Evolutionary conservation across 2,329 filamentous ascomycete species (phyloP), one percentile per base, ranked within the genome.

Genomic region (Fusarium sp.): DNA sequence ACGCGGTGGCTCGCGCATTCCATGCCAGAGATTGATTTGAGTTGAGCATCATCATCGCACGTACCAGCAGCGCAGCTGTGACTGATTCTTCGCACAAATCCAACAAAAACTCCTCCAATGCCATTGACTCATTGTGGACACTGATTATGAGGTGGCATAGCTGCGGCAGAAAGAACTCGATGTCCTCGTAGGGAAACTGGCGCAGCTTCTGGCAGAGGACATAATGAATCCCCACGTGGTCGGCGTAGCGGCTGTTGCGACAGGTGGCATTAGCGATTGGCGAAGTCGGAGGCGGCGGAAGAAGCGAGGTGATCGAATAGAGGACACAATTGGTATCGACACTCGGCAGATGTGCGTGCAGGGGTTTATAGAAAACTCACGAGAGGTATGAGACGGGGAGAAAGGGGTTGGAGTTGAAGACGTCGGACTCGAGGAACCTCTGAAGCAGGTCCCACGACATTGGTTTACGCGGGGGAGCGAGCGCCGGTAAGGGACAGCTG

Each of bases 351-450:
- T 37, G 20, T 46, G 18, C 11, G 9, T 41, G 32, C 45, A 41
- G 62, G 42, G 59, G 42, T 42, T 66, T 65, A 42, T 41, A 52
- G 22, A 54, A 67, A 65, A 85, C 91, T 88, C 85, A 95, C 92
- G 92, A 93, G 78, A 96, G 89, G 83, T 96, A 96, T 72, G 92
- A 93, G 79, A 96, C 93, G 67, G 92, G 92, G 81, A 96, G 90
- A 81, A 94, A 95, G 70, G 93, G 92, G 83, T 95, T 91, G 83
- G 92, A 91, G 85, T 94, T 95, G 87, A 96, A 96, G 85, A 96
- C 92, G 86, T 96, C 93, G 85, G 92, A 94, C 87, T 95, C 92
- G 85, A 96, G 90, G 88, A 95, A 94, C 82, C 93, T 90, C 86
- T 93, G 92, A 80, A 96, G 88, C 84, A 96, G 86, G 85, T 94